phyloP scores from a whole-genome alignment of 805 yeast genomes.

The Candida palmyrensis region DNA sequence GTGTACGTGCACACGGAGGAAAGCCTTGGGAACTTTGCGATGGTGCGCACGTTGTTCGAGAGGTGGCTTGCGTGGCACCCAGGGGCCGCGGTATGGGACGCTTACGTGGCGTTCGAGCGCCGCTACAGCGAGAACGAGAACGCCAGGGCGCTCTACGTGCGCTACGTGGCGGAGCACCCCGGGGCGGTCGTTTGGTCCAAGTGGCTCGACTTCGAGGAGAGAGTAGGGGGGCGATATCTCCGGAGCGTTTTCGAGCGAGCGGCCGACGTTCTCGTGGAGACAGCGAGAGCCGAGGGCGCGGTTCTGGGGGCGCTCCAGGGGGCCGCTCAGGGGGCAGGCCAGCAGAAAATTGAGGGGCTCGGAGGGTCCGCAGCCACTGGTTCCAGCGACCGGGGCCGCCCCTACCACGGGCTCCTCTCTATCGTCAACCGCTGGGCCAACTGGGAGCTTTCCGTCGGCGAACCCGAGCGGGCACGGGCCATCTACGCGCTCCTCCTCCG shows the following conservation, averaged over 20 bases:
- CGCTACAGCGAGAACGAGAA: constrained; percentile 55
- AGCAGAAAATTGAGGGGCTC: too few relatives aligned
- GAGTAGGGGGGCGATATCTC: constrained; percentile 24
- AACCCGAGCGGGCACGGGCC: constrained; percentile 57
- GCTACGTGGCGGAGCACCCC: constrained; percentile 52
- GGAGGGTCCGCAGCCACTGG: too few relatives aligned
- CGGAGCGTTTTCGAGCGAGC: constrained; percentile 66
- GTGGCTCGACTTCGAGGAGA: constrained; percentile 71
- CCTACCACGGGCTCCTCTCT: constrained; percentile 30
- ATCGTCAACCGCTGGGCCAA: constrained; percentile 53
- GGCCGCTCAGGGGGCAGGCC: constrained; percentile 12
- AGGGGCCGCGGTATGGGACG: constrained; percentile 59
- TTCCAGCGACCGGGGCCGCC: too few relatives aligned
- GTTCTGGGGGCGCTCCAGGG: too few relatives aligned
- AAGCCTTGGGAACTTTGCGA: constrained; percentile 55
- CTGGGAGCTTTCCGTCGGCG: constrained; percentile 63
- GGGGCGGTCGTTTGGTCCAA: constrained; percentile 57
- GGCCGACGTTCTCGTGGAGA: constrained; percentile 44
- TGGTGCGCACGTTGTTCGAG: constrained; percentile 62
- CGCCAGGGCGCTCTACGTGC: constrained; percentile 53
- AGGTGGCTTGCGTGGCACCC: constrained; percentile 85
- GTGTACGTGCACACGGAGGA: constrained; percentile 81
- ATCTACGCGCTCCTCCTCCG: constrained; percentile 48
- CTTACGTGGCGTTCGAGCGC: constrained; percentile 67
- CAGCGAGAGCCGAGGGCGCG: too few relatives aligned